Evolutionary conservation across 495 filamentous ascomycete species (phyloP), one percentile per base, ranked within the genome.

Genomic region (Neurospora tetraspora): DNA sequence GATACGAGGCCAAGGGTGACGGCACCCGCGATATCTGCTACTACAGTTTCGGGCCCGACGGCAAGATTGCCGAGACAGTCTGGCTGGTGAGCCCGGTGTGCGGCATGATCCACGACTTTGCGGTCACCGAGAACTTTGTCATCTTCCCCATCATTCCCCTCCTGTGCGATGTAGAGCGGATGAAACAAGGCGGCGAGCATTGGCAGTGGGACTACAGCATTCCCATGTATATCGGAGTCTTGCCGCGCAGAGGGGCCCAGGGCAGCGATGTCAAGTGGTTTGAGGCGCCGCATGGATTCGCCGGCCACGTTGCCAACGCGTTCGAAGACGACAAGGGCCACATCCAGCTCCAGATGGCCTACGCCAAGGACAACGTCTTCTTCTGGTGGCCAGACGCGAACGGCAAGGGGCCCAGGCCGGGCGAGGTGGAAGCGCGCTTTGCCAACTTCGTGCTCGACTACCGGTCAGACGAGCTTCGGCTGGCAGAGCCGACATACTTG

Each of bases 91-190:
- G 81, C 3, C 86, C 86, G 3, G 82, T 83, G 39, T 77, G 78
- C 8, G 85, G 78, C 6, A 84, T 87, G 82, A 87, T 87, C 53
- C 86, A 87, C 78, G 86, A 87, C 75, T 86, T 83, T 69, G 86
- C 80, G 11, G 76, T 86, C 5, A 85, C 83, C 1, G 80, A 85
- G 73, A 87, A 87, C 45, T 86, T 79, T 74, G 73, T 86, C 59
- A 75, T 86, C 8, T 82, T 87, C 43, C 82, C 84, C 12, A 39
- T 86, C 14, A 85, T 81, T 2, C 85, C 84, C 38, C 78, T 82
- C 45, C 80, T 79, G 71, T 80, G 80, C 37, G 68, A 70, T n/a
- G 73, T 86, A 11, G 84, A 87, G 40, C 77, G 84, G 4, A 72
- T 86, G 72, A 86, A 86, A 77, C 76, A 81, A 20, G 85, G 85